Percentiles rank a stretch among this genome's conserved stretches.
Evolutionary conservation across 345 rosid genomes (phyloP).

Genomic region (Syzygium aromaticum): DNA sequence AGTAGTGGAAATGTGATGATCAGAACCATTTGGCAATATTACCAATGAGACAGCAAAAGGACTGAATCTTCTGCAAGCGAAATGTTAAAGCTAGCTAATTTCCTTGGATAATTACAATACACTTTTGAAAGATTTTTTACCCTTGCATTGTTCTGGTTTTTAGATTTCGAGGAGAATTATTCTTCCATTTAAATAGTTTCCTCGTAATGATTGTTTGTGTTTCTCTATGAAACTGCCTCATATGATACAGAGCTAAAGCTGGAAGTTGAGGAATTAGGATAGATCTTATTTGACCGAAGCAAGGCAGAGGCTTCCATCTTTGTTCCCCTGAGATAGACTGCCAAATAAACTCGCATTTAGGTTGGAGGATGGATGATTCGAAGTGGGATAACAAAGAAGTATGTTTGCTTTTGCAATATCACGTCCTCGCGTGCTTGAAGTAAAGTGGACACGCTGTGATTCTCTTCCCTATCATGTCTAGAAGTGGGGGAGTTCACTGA

Average conservation of each 20-base stretch:
- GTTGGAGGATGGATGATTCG: neutral
- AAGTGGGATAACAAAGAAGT: neutral
- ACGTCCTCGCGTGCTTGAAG: neutral
- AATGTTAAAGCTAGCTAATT: neutral
- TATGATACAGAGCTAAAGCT: neutral
- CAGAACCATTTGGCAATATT: neutral
- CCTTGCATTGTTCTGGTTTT: neutral
- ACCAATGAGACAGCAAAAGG: neutral
- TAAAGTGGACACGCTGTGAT: neutral
- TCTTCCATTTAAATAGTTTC: neutral
- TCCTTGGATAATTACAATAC: neutral
- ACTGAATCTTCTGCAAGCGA: neutral
- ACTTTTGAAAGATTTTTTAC: neutral
- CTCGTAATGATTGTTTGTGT: neutral
- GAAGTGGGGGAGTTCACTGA: neutral
- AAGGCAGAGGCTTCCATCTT: neutral
- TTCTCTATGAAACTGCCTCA: neutral
- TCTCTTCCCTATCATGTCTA: neutral
- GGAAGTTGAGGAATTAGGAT: neutral
- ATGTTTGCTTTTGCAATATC: neutral
- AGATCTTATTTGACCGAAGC: neutral
- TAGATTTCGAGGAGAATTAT: neutral
- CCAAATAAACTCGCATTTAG: neutral
- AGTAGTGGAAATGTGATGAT: neutral
- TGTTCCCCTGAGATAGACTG: neutral